Evolutionary conservation across 2,329 filamentous ascomycete genomes (phyloP).

Genomic region (Apiospora kogelbergensis): DNA sequence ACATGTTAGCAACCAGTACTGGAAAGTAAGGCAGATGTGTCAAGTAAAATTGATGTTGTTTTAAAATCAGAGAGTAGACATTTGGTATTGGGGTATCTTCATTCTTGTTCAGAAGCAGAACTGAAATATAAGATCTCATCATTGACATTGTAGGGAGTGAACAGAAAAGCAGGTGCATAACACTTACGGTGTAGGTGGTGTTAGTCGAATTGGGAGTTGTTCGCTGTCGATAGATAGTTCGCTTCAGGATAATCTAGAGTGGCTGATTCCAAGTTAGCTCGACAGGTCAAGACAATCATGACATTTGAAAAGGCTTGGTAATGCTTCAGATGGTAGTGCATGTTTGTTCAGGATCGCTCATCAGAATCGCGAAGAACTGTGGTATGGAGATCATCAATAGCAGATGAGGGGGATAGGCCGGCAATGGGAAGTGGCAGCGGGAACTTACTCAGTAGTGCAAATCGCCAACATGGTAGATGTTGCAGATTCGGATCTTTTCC

Average conservation of each 20-base stretch:
- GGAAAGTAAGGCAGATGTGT: constrained; percentile 8
- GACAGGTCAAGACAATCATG: constrained; percentile 4
- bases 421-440: neutral
- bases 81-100: constrained; percentile 67
- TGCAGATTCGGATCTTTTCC: neutral
- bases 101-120: constrained; percentile 73
- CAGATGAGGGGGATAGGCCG: constrained; percentile 21
- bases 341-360: constrained; percentile 64
- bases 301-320: constrained; percentile 11
- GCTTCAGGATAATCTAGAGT: neutral
- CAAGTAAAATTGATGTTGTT: constrained; percentile 12
- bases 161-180: neutral
- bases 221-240: neutral
- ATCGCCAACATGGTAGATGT: neutral
- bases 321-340: constrained; percentile 75
- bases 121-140: constrained; percentile 67
- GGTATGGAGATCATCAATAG: constrained; percentile 56
- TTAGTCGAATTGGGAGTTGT: neutral
- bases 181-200: neutral
- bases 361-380: constrained; percentile 59
- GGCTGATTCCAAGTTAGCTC: neutral
- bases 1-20: neutral
- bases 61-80: constrained; percentile 53
- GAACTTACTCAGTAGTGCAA: constrained; percentile 16
- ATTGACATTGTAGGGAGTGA: constrained; percentile 33